These are phyloP conservation scores for Dothistroma septosporum DNA, from an alignment of 2,329 filamentous ascomycete genomes.

Conservation along the genomic window DNA sequence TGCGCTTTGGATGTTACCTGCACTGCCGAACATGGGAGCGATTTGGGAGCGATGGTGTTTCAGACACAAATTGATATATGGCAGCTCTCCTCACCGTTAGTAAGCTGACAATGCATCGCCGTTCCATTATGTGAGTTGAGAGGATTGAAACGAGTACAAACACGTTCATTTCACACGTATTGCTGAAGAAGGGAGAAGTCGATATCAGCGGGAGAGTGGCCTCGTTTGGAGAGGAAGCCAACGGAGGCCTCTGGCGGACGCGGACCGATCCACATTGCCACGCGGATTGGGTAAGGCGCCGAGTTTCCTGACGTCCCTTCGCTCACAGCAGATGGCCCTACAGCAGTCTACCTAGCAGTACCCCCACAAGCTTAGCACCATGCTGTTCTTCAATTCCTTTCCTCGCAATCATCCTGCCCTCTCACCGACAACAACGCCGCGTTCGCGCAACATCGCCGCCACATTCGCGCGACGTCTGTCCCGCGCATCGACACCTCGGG, in stretches of 20 bases:
- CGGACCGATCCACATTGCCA: not conserved
- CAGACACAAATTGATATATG: not conserved
- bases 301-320: not conserved
- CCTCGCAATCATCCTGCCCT: not conserved
- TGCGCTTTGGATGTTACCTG: not conserved
- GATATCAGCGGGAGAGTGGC: slow-evolving; percentile 1
- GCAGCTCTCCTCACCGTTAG: not conserved
- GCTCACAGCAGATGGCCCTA: not conserved
- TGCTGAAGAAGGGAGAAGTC: not conserved
- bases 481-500: not conserved
- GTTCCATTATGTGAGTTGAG: not conserved
- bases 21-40: not conserved
- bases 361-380: not conserved
- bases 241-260: not conserved
- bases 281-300: not conserved
- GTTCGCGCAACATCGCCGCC: not conserved
- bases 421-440: not conserved
- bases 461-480: not conserved
- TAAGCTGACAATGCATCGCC: too few species aligned
- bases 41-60: slow-evolving; percentile 8
- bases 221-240: not conserved
- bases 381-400: not conserved
- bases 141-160: slow-evolving; percentile 27
- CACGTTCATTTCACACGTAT: slow-evolving; percentile 8
- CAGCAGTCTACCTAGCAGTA: not conserved